These are phyloP conservation scores for Claviceps sp. DNA, from an alignment of 2,329 filamentous ascomycete genomes.

Conservation along the genomic window DNA sequence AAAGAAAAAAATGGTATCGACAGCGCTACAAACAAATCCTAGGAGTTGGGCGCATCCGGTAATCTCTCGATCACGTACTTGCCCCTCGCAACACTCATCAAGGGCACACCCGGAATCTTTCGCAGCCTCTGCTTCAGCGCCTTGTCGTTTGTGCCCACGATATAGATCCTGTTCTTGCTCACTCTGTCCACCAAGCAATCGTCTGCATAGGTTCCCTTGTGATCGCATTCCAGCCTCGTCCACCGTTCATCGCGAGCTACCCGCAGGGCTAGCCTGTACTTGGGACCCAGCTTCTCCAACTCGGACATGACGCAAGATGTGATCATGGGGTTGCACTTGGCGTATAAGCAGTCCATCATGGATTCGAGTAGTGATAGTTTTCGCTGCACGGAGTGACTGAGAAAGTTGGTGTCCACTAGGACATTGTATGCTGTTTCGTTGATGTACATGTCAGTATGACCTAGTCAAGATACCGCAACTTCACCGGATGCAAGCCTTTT, in stretches of 20 bases:
- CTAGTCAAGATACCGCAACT: not conserved
- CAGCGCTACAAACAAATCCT: not conserved
- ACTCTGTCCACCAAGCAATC: slow-evolving; percentile 72
- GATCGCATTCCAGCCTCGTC: slow-evolving; percentile 74
- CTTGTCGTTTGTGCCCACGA: slow-evolving; percentile 65
- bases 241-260: slow-evolving; percentile 86
- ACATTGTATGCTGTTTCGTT: slow-evolving; percentile 28
- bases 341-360: slow-evolving; percentile 90
- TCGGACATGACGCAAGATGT: slow-evolving; percentile 69
- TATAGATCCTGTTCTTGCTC: slow-evolving; percentile 62
- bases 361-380: slow-evolving; percentile 80
- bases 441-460: not conserved
- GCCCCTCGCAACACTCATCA: slow-evolving; percentile 70
- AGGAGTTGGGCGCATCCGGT: slow-evolving; percentile 61
- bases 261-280: slow-evolving; percentile 73
- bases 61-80: slow-evolving; percentile 93
- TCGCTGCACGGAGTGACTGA: slow-evolving; percentile 78
- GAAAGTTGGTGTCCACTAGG: slow-evolving; percentile 80
- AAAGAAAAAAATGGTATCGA: not conserved
- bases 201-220: slow-evolving; percentile 73
- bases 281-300: slow-evolving; percentile 76
- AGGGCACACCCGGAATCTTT: slow-evolving; percentile 55
- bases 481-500: not conserved
- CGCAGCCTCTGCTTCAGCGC: slow-evolving; percentile 72
- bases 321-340: slow-evolving; percentile 80